phyloP scores from a whole-genome alignment of 2,329 filamentous ascomycete genomes.

The Neurospora sp. region DNA sequence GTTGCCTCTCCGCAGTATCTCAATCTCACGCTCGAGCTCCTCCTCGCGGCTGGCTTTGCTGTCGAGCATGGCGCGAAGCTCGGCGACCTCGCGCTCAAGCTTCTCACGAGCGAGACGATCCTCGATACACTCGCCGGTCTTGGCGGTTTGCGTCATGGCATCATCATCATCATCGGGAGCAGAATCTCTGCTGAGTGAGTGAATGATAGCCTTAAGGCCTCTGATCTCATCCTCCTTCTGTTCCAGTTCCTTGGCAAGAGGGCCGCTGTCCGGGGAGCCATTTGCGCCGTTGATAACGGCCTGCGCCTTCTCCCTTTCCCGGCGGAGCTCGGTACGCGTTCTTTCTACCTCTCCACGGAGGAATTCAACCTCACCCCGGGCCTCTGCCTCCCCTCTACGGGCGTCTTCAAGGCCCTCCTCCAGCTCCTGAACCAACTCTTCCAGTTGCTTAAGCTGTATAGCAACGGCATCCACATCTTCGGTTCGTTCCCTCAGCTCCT shows the following conservation, averaged over 20 bases:
- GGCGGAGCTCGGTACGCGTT: slow-evolving; percentile 74
- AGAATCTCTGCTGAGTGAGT: slow-evolving; percentile 77
- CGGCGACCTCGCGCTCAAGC: slow-evolving; percentile 70
- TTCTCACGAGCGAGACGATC: slow-evolving; percentile 54
- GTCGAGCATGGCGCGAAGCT: slow-evolving; percentile 64
- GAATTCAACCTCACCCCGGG: slow-evolving; percentile 91
- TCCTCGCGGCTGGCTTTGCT: slow-evolving; percentile 66
- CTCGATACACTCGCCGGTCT: slow-evolving; percentile 36
- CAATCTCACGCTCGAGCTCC: slow-evolving; percentile 75
- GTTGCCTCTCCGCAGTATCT: slow-evolving; percentile 45
- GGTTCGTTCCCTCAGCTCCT: slow-evolving; percentile 69
- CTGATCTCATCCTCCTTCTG: slow-evolving; percentile 96
- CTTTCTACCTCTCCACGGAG: slow-evolving; percentile 88
- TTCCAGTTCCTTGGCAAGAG: slow-evolving; percentile 65
- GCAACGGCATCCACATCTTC: slow-evolving; percentile 90
- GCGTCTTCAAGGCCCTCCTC: slow-evolving; percentile 96
- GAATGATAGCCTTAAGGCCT: slow-evolving; percentile 94
- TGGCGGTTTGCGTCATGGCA: slow-evolving; percentile 23
- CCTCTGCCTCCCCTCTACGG: slow-evolving; percentile 86
- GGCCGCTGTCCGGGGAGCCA: slow-evolving; percentile 26
- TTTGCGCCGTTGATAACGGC: slow-evolving; percentile 42
- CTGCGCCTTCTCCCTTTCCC: slow-evolving; percentile 76
- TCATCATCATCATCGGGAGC: slow-evolving; percentile 32
- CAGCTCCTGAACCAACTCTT: slow-evolving; percentile 91
- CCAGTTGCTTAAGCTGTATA: slow-evolving; percentile 83